These are phyloP conservation scores for Blastobotrys americana DNA, from an alignment of 805 yeast species.

Conservation along the genomic window DNA sequence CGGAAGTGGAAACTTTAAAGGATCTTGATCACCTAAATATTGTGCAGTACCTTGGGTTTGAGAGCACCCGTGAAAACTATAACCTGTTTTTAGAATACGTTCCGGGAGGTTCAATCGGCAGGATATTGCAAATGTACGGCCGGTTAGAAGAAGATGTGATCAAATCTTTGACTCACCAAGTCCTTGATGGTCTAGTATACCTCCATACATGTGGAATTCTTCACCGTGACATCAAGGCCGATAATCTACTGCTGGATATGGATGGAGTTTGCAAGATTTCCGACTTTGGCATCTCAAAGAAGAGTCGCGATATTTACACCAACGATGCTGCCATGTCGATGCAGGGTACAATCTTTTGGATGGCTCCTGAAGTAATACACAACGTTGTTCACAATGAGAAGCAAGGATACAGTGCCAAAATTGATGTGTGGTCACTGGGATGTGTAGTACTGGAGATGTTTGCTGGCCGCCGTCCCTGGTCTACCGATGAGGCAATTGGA, in stretches of 20 bases:
- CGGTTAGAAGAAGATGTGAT: constrained; percentile 74
- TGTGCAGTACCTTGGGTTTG: constrained; percentile 94
- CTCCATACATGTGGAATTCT: constrained; percentile 79
- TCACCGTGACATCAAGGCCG: constrained; percentile 93
- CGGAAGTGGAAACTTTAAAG: constrained; percentile 90
- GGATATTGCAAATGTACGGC: constrained; percentile 75
- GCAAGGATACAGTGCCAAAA: constrained; percentile 95
- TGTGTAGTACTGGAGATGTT: constrained; percentile 97
- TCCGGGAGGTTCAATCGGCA: constrained; percentile 95
- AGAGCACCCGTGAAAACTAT: constrained; percentile 60
- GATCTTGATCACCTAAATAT: constrained; percentile 90
- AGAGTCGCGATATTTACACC: constrained; percentile 74
- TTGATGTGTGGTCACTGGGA: constrained; percentile 97
- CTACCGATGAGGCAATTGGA: constrained; percentile 87
- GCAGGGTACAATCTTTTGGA: constrained; percentile 99
- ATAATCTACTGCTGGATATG: constrained; percentile 75
- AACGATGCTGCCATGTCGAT: constrained; percentile 93
- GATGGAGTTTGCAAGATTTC: constrained; percentile 94
- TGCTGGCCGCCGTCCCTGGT: constrained; percentile 97
- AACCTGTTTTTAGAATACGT: constrained; percentile 91
- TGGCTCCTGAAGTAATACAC: constrained; percentile 98
- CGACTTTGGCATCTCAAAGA: constrained; percentile 93
- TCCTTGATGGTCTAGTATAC: constrained; percentile 77
- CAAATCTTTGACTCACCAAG: constrained; percentile 67
- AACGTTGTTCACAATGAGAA: constrained; percentile 63